Conservation (phyloP, 768 basidiomycete species). For the Russula earlei region DNA sequence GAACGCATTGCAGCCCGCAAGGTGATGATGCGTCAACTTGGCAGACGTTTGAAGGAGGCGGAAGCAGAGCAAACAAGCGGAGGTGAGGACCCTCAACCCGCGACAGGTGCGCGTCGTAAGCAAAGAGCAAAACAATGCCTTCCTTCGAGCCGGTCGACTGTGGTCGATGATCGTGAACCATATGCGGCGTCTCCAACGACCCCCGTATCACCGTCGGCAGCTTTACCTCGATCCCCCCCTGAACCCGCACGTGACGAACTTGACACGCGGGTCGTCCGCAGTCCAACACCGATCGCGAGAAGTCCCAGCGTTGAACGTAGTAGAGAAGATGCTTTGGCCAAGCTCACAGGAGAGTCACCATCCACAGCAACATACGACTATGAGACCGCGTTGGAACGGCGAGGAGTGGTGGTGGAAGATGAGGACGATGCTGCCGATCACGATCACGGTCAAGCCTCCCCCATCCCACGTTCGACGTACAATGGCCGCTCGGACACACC, state of each 20-base stretch:
- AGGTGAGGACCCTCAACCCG: conserved; percentile 37
- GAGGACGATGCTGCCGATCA: conserved; percentile 19
- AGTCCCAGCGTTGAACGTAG: conserved; percentile 20
- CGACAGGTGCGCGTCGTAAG: conserved; percentile 13
- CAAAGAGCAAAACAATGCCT: conserved; percentile 11
- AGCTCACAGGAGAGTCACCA: conserved; percentile 13
- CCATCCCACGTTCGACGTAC: conserved; percentile 32
- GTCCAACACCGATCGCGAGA: conserved; percentile 16
- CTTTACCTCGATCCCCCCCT: conserved; percentile 8
- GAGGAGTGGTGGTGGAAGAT: conserved; percentile 18
- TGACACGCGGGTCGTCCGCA: conserved; percentile 7
- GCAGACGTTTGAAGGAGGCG: conserved; percentile 47
- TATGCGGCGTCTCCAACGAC: conserved; percentile 21
- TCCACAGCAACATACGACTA: conserved; percentile 11
- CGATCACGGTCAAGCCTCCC: conserved; percentile 26
- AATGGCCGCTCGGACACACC: conserved; percentile 37
- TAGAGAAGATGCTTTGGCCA: conserved; percentile 17
- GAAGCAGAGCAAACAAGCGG: conserved; percentile 56
- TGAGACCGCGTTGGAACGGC: conserved; percentile 13
- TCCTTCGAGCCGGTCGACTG: conserved; percentile 19
- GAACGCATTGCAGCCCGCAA: conserved; percentile 67
- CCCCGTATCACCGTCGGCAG: conserved; percentile 9
- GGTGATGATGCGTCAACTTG: conserved; percentile 54
- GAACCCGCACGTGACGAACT: conserved; percentile 12
- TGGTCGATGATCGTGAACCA: conserved; percentile 28